Percentiles rank a stretch among this genome's conserved stretches.
Conservation (phyloP, 192 early-diverging fungal species). For the Backusella sp. region DNA sequence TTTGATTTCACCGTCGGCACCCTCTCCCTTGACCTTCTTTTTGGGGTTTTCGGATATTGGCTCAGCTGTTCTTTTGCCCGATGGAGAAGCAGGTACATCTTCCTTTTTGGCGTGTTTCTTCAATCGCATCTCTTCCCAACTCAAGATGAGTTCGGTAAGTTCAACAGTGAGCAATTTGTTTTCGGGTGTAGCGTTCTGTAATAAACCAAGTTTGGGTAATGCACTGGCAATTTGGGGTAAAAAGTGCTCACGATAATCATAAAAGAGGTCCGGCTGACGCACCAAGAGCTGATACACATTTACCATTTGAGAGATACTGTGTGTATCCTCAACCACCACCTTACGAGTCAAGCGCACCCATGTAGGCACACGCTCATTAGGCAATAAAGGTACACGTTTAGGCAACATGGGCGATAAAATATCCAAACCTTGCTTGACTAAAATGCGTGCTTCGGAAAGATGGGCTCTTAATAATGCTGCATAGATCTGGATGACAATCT, state of each 20-base stretch:
- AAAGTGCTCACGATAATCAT: conserved; percentile 86
- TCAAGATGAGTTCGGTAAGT: conserved; percentile 84
- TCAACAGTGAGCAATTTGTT: conserved; percentile 85
- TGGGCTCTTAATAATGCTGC: conserved; percentile 85
- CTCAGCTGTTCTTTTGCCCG: conserved; percentile 13
- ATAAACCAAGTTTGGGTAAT: conserved; percentile 83
- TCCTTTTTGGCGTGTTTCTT: conserved; percentile 12
- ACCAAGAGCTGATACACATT: conserved; percentile 92
- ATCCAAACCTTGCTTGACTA: conserved; percentile 95
- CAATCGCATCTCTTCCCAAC: conserved; percentile 81
- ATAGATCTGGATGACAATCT: conserved; percentile 87
- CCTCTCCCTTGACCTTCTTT: conserved; percentile 34
- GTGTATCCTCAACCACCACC: conserved; percentile 91
- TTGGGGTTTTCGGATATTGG: conserved; percentile 6
- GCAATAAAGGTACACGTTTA: conserved; percentile 60
- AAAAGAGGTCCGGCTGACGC: conserved; percentile 88
- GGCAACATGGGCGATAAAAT: conserved; percentile 91
- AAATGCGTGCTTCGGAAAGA: conserved; percentile 79
- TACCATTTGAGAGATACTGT: conserved; percentile 83
- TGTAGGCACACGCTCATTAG: conserved; percentile 56
- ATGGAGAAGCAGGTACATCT: conserved; percentile 18
- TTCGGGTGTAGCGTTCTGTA: conserved; percentile 83
- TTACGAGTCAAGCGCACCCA: conserved; percentile 90
- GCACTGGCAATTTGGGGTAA: conserved; percentile 85
- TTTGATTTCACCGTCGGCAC: conserved; percentile 31